Evolutionary conservation across 2,329 filamentous ascomycete genomes (phyloP).

Genomic region (Mycosphaerella sp.): DNA sequence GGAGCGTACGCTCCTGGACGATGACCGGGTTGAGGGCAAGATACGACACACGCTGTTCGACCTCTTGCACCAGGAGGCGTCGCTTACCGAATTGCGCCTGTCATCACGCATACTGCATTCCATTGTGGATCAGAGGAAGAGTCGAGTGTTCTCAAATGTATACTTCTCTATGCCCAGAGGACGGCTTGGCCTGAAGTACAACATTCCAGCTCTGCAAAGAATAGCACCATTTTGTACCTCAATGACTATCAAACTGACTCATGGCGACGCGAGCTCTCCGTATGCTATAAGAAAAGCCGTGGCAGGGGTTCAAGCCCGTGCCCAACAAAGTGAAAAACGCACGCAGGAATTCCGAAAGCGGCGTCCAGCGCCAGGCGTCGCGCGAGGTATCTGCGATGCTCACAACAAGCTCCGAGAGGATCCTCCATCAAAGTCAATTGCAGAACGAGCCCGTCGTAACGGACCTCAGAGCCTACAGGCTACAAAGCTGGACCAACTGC

Average conservation of each 20-base stretch:
- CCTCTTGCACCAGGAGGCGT: constrained; percentile 12
- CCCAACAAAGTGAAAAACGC: background rate
- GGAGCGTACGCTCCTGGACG: constrained; percentile 18
- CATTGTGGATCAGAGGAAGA: constrained; percentile 5
- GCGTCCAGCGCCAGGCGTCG: background rate
- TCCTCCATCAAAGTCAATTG: background rate
- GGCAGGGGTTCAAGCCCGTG: background rate
- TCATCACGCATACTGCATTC: constrained; percentile 10
- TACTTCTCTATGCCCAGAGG: background rate
- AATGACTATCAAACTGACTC: constrained; percentile 4
- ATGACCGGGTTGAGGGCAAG: constrained; percentile 1
- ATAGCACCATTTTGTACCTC: constrained; percentile 6
- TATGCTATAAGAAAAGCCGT: background rate
- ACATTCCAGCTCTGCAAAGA: constrained; percentile 1
- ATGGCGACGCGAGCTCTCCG: background rate
- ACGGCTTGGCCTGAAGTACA: background rate
- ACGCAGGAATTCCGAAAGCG: background rate
- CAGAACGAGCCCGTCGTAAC: no score
- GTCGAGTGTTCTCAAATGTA: constrained; percentile 4
- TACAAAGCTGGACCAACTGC: constrained; percentile 8
- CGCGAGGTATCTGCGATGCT: background rate
- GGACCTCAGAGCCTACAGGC: background rate
- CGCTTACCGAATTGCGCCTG: constrained; percentile 18
- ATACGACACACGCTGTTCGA: constrained; percentile 15
- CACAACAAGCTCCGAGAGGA: background rate